A percentile compares a stretch with the other conserved stretches of the same genome.
Evolutionary conservation across 2,329 filamentous ascomycete species (phyloP).

Genomic region (Penicillium sp.): DNA sequence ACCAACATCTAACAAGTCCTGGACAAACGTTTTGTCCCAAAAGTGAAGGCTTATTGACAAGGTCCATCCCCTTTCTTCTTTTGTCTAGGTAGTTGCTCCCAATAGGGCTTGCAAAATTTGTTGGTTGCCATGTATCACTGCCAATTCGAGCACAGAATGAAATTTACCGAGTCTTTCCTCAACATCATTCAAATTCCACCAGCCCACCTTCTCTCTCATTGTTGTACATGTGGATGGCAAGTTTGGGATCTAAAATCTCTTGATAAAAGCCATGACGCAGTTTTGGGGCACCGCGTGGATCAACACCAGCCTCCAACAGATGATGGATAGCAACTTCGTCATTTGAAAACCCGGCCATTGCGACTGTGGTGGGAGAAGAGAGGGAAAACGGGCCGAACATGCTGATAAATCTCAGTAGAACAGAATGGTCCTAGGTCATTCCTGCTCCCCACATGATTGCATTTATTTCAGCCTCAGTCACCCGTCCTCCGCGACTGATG

Average conservation of each 20-base stretch:
- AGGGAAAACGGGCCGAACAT: background rate
- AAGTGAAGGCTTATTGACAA: background rate
- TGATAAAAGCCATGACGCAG: background rate
- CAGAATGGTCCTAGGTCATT: background rate
- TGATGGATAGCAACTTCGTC: background rate
- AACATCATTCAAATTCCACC: no score
- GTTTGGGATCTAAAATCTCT: background rate
- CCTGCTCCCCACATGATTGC: background rate
- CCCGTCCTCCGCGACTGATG: background rate
- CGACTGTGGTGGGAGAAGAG: background rate
- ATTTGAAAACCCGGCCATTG: background rate
- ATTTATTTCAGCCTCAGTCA: background rate
- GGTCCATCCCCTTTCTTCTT: background rate
- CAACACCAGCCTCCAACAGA: background rate
- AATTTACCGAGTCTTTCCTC: no score
- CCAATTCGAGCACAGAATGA: background rate
- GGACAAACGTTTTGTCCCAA: background rate
- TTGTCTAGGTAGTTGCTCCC: background rate
- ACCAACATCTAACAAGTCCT: background rate
- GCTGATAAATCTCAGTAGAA: background rate
- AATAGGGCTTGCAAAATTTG: background rate
- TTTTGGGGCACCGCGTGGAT: background rate
- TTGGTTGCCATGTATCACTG: background rate
- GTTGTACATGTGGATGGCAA: no score
- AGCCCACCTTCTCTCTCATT: background rate